Evolutionary conservation across 2,329 filamentous ascomycete genomes (phyloP).

Genomic region (Chaetomium strumarium): DNA sequence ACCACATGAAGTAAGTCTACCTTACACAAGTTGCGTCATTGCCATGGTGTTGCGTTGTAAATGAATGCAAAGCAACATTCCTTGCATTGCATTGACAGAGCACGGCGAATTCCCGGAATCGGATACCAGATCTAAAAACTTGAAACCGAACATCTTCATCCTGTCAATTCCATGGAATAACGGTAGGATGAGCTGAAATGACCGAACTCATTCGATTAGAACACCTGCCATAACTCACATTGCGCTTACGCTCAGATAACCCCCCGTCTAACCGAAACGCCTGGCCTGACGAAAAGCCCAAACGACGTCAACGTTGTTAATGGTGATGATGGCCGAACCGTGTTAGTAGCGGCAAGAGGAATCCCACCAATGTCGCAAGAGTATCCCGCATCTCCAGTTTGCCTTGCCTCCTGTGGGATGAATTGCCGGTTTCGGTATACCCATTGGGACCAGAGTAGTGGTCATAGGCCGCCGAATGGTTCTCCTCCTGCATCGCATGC

Average conservation of each 20-base stretch:
- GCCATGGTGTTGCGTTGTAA: no score
- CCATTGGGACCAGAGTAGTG: constrained; percentile 46
- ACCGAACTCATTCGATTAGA: background rate
- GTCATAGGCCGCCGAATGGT: constrained; percentile 45
- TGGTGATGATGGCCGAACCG: constrained; percentile 71
- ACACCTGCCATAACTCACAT: constrained; percentile 8
- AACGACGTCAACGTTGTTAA: background rate
- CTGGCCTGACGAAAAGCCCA: background rate
- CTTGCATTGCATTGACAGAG: background rate
- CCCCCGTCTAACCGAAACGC: constrained; percentile 16
- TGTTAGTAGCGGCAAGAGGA: constrained; percentile 71
- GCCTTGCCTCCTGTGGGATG: constrained; percentile 44
- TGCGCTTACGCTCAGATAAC: background rate
- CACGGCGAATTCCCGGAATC: background rate
- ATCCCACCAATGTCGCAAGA: constrained; percentile 64
- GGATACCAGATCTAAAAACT: background rate
- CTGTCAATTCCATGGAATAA: background rate
- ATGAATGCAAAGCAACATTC: no score
- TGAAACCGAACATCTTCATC: background rate
- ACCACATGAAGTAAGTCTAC: no score
- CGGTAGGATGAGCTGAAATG: background rate
- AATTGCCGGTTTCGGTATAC: constrained; percentile 43
- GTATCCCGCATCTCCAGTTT: constrained; percentile 63
- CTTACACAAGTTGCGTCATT: no score
- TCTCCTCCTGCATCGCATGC: constrained; percentile 91